phyloP scores from a whole-genome alignment of 148 eudicot genomes.

The Simmondsia chinensis region DNA sequence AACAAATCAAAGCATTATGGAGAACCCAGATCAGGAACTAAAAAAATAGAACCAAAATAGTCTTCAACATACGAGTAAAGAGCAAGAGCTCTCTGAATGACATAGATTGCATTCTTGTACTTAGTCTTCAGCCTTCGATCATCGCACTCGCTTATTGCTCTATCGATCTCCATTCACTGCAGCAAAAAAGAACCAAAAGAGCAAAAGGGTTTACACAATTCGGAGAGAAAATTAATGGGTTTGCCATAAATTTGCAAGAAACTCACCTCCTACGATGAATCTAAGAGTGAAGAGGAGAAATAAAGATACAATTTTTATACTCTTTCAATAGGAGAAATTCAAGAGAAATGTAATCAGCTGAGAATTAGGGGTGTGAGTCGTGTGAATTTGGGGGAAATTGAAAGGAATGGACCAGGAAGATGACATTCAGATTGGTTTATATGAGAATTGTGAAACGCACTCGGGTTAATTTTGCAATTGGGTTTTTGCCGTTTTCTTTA shows the following conservation, averaged over 20 bases:
- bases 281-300: background rate
- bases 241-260: too few species aligned
- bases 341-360: too few species aligned
- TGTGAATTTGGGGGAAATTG: too few species aligned
- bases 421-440: too few species aligned
- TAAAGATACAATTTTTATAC: too few species aligned
- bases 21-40: background rate
- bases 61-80: constrained; percentile 69
- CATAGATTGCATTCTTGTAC: constrained; percentile 72
- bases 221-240: constrained; percentile 1
- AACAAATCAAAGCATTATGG: background rate
- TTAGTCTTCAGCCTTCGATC: constrained; percentile 78
- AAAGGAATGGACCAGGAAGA: too few species aligned
- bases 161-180: constrained; percentile 76
- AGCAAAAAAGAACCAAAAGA: constrained; percentile 6
- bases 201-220: constrained; percentile 12
- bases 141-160: constrained; percentile 61
- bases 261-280: too few species aligned
- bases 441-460: too few species aligned
- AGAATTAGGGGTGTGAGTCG: too few species aligned
- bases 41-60: background rate
- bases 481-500: too few species aligned
- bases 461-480: too few species aligned
- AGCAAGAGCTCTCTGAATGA: constrained; percentile 87
- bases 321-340: too few species aligned